A percentile compares a stretch with the other conserved stretches of the same genome.
Evolutionary conservation across 306 rosid genomes (phyloP).

Genomic region (Fragaria iinumae): DNA sequence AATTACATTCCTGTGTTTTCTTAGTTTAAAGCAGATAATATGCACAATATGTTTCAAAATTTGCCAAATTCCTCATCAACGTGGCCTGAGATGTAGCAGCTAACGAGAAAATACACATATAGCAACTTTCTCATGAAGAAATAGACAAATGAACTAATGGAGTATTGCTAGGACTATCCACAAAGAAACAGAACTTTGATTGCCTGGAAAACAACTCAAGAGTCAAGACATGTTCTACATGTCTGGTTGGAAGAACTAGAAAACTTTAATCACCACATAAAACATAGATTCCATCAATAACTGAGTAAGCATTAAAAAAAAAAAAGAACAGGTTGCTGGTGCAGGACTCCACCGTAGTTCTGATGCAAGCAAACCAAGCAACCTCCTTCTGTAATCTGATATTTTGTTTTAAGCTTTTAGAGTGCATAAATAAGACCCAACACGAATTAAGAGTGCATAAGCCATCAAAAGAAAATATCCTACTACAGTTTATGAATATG

Average conservation of each 20-base stretch:
- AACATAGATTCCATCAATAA: background rate
- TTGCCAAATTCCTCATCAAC: background rate
- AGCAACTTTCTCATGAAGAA: background rate
- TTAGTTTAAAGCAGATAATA: background rate
- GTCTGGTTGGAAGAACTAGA: conserved; percentile 1
- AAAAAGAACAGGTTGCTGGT: background rate
- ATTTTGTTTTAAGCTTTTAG: background rate
- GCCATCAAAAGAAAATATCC: background rate
- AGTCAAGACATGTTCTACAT: background rate
- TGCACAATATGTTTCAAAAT: background rate
- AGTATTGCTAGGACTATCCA: background rate
- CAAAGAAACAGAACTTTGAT: background rate
- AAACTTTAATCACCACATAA: background rate
- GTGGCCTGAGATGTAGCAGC: background rate
- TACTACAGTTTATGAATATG: background rate
- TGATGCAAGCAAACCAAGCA: background rate
- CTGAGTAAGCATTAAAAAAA: background rate
- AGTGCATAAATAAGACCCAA: conserved; percentile 1
- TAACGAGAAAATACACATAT: background rate
- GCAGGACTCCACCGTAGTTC: background rate
- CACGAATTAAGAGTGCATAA: background rate
- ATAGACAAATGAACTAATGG: background rate
- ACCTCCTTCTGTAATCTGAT: background rate
- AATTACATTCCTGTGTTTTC: background rate
- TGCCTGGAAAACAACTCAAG: background rate